Conservation (phyloP, 176 grass and related monocot genomes). For the Metroxylon sagu region DNA sequence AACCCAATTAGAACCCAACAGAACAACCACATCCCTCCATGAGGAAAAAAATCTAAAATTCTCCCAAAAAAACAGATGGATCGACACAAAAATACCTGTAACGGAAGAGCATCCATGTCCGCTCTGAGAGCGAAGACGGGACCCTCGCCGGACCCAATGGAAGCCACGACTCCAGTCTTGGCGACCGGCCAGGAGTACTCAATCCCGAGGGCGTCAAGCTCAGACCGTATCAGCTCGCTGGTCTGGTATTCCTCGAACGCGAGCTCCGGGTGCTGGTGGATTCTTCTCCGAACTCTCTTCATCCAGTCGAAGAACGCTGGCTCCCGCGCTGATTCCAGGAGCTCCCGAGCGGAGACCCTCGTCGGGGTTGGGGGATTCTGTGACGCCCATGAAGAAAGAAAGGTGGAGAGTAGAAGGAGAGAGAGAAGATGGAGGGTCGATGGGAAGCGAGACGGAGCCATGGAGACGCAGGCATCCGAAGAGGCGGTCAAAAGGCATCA, state of each 20-base stretch:
- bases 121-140: conserved; percentile 66
- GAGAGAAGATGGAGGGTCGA: neutral
- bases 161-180: conserved; percentile 52
- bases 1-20: too few relatives aligned
- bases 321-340: conserved; percentile 42
- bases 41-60: neutral
- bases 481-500: too few relatives aligned
- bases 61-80: neutral
- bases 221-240: conserved; percentile 48
- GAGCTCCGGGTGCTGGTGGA: conserved; percentile 82
- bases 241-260: conserved; percentile 69
- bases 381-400: neutral
- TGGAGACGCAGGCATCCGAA: too few relatives aligned
- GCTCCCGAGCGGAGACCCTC: neutral
- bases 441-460: neutral
- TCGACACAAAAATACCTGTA: conserved; percentile 32
- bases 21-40: neutral
- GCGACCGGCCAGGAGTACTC: conserved; percentile 58
- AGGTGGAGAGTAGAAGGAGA: neutral
- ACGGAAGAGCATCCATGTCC: conserved; percentile 87
- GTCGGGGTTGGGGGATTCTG: too few relatives aligned
- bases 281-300: conserved; percentile 26
- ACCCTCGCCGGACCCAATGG: conserved; percentile 16
- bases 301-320: conserved; percentile 56
- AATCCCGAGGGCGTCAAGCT: conserved; percentile 56